Evolutionary conservation across 2,329 filamentous ascomycete genomes (phyloP).

Genomic region (Claviceps sp.): DNA sequence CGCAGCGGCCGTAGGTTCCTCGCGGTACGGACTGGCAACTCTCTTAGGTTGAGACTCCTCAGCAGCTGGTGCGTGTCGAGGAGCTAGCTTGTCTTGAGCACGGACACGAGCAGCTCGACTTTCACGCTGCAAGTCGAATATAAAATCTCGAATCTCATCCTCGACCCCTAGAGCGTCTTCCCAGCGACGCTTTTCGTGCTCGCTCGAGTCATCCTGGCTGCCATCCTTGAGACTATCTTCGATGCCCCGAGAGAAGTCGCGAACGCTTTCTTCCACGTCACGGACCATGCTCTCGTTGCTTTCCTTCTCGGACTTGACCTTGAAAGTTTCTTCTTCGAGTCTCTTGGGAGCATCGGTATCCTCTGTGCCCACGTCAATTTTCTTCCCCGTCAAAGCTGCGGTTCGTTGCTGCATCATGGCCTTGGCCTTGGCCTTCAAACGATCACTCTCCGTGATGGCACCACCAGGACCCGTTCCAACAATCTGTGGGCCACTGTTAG

Average conservation of each 20-base stretch:
- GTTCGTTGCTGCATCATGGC: constrained; percentile 98
- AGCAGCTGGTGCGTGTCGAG: constrained; percentile 25
- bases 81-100: constrained; percentile 40
- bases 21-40: constrained; percentile 30
- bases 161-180: constrained; percentile 93
- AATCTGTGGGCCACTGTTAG: constrained; percentile 64
- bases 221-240: constrained; percentile 82
- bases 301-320: constrained; percentile 72
- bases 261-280: constrained; percentile 92
- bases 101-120: constrained; percentile 63
- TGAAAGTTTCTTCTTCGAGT: constrained; percentile 76
- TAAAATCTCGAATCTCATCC: constrained; percentile 94
- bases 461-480: constrained; percentile 90
- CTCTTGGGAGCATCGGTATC: constrained; percentile 70
- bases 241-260: constrained; percentile 71
- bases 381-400: constrained; percentile 79
- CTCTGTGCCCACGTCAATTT: constrained; percentile 54
- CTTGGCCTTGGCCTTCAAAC: constrained; percentile 86
- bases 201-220: constrained; percentile 57
- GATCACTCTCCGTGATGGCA: constrained; percentile 79
- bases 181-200: constrained; percentile 89
- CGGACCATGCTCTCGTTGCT: constrained; percentile 93
- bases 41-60: constrained; percentile 30
- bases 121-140: constrained; percentile 84
- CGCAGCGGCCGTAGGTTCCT: constrained; percentile 36